Base-by-base conservation (phyloP, 2,329 filamentous ascomycete genomes). In the Diaporthe ampelina region DNA sequence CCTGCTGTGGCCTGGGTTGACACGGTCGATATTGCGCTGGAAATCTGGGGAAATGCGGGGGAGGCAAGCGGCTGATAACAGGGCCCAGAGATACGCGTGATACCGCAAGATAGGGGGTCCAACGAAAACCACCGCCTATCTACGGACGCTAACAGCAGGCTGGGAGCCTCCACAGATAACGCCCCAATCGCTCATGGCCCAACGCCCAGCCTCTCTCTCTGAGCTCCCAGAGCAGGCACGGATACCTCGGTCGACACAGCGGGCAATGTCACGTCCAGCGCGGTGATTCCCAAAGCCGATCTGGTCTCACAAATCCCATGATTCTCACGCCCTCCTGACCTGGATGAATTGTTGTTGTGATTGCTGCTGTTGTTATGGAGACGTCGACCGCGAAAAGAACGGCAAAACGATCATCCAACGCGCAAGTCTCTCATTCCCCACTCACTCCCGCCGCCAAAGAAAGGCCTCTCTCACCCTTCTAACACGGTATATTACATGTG, bases 401-500 rank as follows among this genome's bases (percentile, higher is more conserved):
- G 29, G 67, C 70, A n/a, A 77, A 77, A 57, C 69, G 77, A 68
- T 76, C 76, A 35, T 72, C 76, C n/a, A 77, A 78, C 69, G 77
- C 76, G 77, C 76, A 43, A 57, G 77, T 75, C 59, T 13, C 35
- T 32, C 26, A n/a, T 29, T 45, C 57, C 8, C 26, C 24, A 29
- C 40, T 15, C 26, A 24, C 26, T 24, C 26, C 40, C 40, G 40
- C 40, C 15, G 40, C 15, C 40, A 43, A 43, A 43, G 13, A 17
- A 43, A 43, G 40, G 40, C 15, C 40, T 43, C 4, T 43, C 40
- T 43, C 37, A 40, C 13, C 37, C 13, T 17, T 19, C 48, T 68
- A 26, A 86, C 85, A 45, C 86, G 85, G 74, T 79, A 80, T 29
- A 29, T 29, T 59, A 81, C 84, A 76, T 86, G 75, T 87, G 85